Conservation (phyloP, 1,284 basidiomycete genomes). For the Coriolopsis trogii region DNA sequence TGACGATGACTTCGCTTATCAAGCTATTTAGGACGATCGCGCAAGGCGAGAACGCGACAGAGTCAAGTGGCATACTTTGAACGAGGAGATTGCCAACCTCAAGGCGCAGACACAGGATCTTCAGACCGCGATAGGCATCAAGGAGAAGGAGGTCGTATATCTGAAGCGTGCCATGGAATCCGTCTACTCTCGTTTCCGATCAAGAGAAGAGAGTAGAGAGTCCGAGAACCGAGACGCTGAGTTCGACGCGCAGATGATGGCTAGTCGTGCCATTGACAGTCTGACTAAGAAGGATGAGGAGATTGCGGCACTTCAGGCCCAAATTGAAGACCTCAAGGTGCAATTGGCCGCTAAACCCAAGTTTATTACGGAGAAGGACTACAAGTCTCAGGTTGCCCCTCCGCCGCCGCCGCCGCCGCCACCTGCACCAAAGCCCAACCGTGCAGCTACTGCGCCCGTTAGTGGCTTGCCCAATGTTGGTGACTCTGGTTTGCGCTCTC, state of each 20-base stretch:
- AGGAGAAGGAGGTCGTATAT: conserved; percentile 76
- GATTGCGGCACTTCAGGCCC: conserved; percentile 53
- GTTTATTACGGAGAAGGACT: conserved; percentile 65
- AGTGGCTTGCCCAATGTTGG: conserved; percentile 19
- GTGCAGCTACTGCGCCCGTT: conserved; percentile 11
- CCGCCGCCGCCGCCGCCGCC: conserved; percentile 66
- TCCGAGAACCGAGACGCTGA: conserved; percentile 47
- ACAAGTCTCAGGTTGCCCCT: conserved; percentile 67
- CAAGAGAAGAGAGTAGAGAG: conserved; percentile 48
- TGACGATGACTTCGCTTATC: neutral
- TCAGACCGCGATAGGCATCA: conserved; percentile 51
- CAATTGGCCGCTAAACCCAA: conserved; percentile 55
- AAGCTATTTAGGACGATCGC: conserved; percentile 79
- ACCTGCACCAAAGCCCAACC: conserved; percentile 28
- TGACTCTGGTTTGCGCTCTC: conserved; percentile 6
- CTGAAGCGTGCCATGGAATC: conserved; percentile 85
- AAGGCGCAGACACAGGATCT: conserved; percentile 69
- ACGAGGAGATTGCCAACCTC: conserved; percentile 76
- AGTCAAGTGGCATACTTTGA: conserved; percentile 73
- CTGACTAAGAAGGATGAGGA: conserved; percentile 74
- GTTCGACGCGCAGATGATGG: conserved; percentile 74
- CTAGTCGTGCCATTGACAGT: conserved; percentile 68
- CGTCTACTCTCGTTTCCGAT: conserved; percentile 77
- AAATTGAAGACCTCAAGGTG: conserved; percentile 56
- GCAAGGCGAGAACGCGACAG: conserved; percentile 76